Percentiles rank a stretch among this genome's conserved stretches.
phyloP scores from a whole-genome alignment of 2,329 filamentous ascomycete species.

The Aspergillus sp. region DNA sequence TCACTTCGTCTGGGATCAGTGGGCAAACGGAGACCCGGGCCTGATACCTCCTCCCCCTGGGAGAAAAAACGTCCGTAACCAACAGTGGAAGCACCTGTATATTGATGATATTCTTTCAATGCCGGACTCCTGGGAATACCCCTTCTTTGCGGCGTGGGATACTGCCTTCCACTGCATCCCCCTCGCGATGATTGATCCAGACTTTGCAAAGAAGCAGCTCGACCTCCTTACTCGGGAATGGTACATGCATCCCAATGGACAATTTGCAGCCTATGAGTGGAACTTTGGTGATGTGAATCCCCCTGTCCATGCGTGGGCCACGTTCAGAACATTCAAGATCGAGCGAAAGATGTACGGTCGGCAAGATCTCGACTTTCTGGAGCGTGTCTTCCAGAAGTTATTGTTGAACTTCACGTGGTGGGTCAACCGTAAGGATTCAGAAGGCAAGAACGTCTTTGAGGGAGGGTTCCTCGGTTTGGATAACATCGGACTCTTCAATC shows the following conservation, averaged over 20 bases:
- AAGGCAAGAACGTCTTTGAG: slow-evolving; percentile 96
- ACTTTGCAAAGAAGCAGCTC: slow-evolving; percentile 96
- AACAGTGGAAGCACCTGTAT: slow-evolving; percentile 90
- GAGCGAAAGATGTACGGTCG: slow-evolving; percentile 95
- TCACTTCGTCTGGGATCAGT: slow-evolving; percentile 95
- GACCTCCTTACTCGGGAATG: slow-evolving; percentile 94
- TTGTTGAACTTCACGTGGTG: slow-evolving; percentile 98
- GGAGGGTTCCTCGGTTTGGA: slow-evolving; percentile 92
- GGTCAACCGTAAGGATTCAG: slow-evolving; percentile 92
- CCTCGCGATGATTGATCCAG: slow-evolving; percentile 92
- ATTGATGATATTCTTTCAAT: slow-evolving; percentile 94
- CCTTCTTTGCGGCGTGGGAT: slow-evolving; percentile 97
- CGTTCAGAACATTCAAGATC: slow-evolving; percentile 95
- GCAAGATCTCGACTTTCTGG: slow-evolving; percentile 90
- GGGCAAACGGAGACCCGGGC: slow-evolving; percentile 87
- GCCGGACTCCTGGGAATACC: slow-evolving; percentile 98
- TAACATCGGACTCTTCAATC: slow-evolving; percentile 97
- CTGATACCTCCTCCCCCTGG: slow-evolving; percentile 80
- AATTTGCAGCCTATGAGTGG: slow-evolving; percentile 92
- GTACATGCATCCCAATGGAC: slow-evolving; percentile 98
- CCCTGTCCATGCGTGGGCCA: slow-evolving; percentile 92
- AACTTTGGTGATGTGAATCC: slow-evolving; percentile 98
- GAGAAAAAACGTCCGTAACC: slow-evolving; percentile 77
- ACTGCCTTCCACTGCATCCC: slow-evolving; percentile 96
- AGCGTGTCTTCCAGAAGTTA: slow-evolving; percentile 93